Evolutionary conservation across 345 rosid species (phyloP), one percentile per base, ranked within the genome.

Genomic region (Luvunga scandens): DNA sequence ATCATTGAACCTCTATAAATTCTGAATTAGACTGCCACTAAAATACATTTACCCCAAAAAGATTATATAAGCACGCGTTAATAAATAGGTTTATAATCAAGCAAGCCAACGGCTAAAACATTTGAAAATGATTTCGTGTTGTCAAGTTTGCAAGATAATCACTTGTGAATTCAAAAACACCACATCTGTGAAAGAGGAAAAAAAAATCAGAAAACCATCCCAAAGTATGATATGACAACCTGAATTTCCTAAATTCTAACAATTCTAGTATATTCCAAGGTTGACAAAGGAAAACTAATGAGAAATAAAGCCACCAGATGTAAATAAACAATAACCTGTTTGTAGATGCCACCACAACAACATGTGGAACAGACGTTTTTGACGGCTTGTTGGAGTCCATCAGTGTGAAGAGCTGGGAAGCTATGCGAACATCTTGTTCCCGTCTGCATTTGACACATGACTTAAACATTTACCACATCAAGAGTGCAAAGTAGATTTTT

Each of bases 301-400:
- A 4, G 55, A 75, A 55, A 24, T 70, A 21, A 77, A 77, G 21
- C 45, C 19, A 48, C 67, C n/a, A 72, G 64, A 74, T 59, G 68
- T 38, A 60, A 42, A 75, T 61, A 56, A 82, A 71, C 39, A 82
- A 71, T 59, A 83, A 95, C 99, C 97, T 94, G 83, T 96, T 94
- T 42, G 98, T 92, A 56, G 99, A 91, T 78, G 99, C 96, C 78
- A 96, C 94, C 74, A 91, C 92, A 16, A 90, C 86, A 45, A 91
- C 91, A 30, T 84, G 90, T 70, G 83, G 83, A 69, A 82, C 79
- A 67, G 88, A 83, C 69, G 85, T 76, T 69, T 86, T 75, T 2
- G 87, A 79, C 18, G 87, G 86, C 77, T 83, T 91, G 80, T 84
- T 90, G 71, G 91, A 89, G 83, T 96, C 97, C 98, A 96, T 92